Percentiles rank a stretch among this genome's conserved stretches.
These are phyloP conservation scores for Setaria viridis DNA, from an alignment of 202 grass and related monocot genomes.

Conservation along the genomic window DNA sequence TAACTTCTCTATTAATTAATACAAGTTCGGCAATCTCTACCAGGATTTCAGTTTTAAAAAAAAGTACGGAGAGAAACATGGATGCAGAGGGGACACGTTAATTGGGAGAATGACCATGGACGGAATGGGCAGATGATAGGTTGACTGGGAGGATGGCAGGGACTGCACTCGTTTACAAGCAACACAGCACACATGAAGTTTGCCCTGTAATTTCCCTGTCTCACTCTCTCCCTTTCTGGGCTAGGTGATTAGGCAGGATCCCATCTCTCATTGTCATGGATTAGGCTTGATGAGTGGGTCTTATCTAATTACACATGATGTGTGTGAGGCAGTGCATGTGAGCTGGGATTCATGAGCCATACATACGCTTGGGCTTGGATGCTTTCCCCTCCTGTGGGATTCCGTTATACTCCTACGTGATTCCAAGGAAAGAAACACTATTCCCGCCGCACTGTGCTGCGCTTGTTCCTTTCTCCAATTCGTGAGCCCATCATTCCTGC, in stretches of 20 bases:
- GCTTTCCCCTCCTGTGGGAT: neutral
- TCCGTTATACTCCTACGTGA: neutral
- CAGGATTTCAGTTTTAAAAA: too few species aligned
- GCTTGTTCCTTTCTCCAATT: slow-evolving; percentile 2
- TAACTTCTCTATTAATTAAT: too few species aligned
- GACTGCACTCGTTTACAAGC: neutral
- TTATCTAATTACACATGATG: neutral
- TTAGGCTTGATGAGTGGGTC: neutral
- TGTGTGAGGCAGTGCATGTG: neutral
- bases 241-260: neutral
- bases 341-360: neutral
- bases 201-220: too few species aligned
- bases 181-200: neutral
- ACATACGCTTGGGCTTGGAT: neutral
- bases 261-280: neutral
- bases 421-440: neutral
- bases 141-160: neutral
- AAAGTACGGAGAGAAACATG: too few species aligned
- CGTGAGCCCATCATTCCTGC: neutral
- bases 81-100: too few species aligned
- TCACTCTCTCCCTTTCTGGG: neutral
- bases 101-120: neutral
- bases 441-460: neutral
- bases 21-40: too few species aligned
- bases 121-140: neutral